Evolutionary conservation across 805 yeast species (phyloP), one percentile per base, ranked within the genome.

Genomic region (Kluyveromyces lactis): DNA sequence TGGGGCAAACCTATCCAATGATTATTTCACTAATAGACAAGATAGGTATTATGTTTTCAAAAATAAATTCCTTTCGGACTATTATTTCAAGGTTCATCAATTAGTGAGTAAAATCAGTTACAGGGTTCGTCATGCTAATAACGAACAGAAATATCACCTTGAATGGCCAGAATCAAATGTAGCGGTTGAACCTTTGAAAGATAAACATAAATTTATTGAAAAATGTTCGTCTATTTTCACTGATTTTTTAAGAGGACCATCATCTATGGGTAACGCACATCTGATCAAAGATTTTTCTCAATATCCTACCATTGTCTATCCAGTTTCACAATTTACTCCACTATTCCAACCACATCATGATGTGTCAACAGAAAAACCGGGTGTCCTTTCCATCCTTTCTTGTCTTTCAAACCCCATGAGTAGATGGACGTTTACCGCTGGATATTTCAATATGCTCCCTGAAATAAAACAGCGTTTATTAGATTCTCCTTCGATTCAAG

Each of bases 11-110:
- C 68, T 92, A 35, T 86, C 96, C 0, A 68, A 74, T 27, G 98
- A 92, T 62, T 92, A 92, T 60, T 92, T 92, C 62, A 84, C 95
- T 3, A 81, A 90, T 60, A 76, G 98, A 47, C 98, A 92, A 58
- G 98, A 92, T 60, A 68, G 98, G 35, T 92, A 92, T 62, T 84
- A 87, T 50, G 41, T 81, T 12, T 83, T 92, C 60, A 71, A 71
- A 37, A 73, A 78, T 34, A 54, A 56, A 10, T 54, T 58, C 0
- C 66, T 92, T 26, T 62, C 94, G 0, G 77, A 84, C 48, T 89
- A 87, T 60, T 89, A 85, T 60, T 77, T 69, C 59, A 62, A 67
- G n/a, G 63, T 92, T 18, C 95, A 85, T 42, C 59, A 64, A 24
- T 75, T 87, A 0, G 69, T 92, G 3, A 63, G 81, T n/a, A 63